Evolutionary conservation across 2,329 filamentous ascomycete species (phyloP).

Genomic region (Sclerotinia subarctica): DNA sequence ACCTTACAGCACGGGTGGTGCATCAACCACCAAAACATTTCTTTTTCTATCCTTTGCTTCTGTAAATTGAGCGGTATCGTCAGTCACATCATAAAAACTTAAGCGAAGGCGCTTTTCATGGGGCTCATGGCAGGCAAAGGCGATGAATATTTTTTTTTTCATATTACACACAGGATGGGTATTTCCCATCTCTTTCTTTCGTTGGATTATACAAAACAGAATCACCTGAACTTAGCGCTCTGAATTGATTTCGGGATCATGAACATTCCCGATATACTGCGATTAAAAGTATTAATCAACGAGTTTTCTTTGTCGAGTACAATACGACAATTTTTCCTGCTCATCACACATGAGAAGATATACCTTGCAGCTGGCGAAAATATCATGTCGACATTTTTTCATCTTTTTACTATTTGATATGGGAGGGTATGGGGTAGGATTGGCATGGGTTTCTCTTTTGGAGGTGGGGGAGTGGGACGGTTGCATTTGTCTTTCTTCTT

Average conservation of each 20-base stretch:
- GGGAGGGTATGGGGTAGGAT: neutral
- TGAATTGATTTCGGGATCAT: constrained; percentile 11
- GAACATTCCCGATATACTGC: neutral
- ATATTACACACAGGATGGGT: constrained; percentile 13
- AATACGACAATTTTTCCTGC: neutral
- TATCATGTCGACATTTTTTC: constrained; percentile 1
- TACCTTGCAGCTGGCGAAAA: constrained; percentile 13
- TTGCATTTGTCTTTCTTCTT: constrained; percentile 2
- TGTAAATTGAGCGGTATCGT: constrained; percentile 20
- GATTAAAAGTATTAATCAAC: constrained; percentile 19
- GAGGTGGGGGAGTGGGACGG: neutral
- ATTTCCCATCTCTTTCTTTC: constrained; percentile 2
- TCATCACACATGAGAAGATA: constrained; percentile 4
- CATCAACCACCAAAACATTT: constrained; percentile 9
- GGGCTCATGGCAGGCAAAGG: constrained; percentile 18
- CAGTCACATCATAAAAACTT: constrained; percentile 19
- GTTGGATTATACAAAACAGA: constrained; percentile 20
- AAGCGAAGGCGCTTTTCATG: constrained; percentile 20
- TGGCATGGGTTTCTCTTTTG: neutral
- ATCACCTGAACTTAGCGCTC: constrained; percentile 13
- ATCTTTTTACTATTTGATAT: constrained; percentile 2
- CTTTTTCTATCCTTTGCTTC: constrained; percentile 15
- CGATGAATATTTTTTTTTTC: constrained; percentile 16
- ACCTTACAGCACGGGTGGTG: constrained; percentile 8
- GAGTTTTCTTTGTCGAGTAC: constrained; percentile 14